Percentiles rank a stretch among this genome's conserved stretches.
phyloP scores from a whole-genome alignment of 345 rosid genomes.

The Salix dunnii region DNA sequence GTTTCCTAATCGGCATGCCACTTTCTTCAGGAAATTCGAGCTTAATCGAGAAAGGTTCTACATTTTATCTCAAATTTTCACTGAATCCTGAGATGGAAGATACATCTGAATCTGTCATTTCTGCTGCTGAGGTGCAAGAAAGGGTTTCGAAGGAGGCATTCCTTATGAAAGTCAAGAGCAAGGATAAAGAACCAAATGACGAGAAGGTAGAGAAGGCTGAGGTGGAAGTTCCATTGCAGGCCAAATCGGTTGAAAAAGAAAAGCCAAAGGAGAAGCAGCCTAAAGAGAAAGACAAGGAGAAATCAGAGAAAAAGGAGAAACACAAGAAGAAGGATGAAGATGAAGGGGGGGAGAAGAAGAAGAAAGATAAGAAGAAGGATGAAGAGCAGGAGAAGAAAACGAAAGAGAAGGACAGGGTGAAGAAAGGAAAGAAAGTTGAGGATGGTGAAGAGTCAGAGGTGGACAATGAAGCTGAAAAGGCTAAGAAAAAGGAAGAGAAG shows the following conservation, averaged over 20 bases:
- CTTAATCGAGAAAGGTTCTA: conserved; percentile 10
- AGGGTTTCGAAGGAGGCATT: conserved; percentile 51
- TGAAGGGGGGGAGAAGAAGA: neutral
- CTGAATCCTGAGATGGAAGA: conserved; percentile 25
- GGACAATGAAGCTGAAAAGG: conserved; percentile 3
- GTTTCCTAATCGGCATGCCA: neutral
- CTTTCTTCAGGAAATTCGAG: conserved; percentile 22
- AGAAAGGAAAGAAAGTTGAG: neutral
- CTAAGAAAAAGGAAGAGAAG: conserved; percentile 19
- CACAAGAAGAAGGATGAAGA: conserved; percentile 3
- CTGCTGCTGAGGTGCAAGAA: conserved; percentile 28
- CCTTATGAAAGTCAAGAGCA: conserved; percentile 47
- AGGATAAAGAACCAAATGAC: conserved; percentile 33
- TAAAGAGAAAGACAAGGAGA: conserved; percentile 1
- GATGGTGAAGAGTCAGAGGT: conserved; percentile 1
- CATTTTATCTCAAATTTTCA: conserved; percentile 17
- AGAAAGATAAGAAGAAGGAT: neutral
- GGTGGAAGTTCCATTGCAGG: conserved; percentile 54
- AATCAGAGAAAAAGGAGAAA: conserved; percentile 8
- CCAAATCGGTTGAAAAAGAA: conserved; percentile 54
- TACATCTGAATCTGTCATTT: conserved; percentile 23
- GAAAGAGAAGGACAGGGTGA: neutral
- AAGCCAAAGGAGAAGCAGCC: conserved; percentile 24
- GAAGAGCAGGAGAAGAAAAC: neutral
- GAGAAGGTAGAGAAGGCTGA: conserved; percentile 34